Conservation (phyloP, 805 yeast genomes). For the Sugiyamaella marilandica region DNA sequence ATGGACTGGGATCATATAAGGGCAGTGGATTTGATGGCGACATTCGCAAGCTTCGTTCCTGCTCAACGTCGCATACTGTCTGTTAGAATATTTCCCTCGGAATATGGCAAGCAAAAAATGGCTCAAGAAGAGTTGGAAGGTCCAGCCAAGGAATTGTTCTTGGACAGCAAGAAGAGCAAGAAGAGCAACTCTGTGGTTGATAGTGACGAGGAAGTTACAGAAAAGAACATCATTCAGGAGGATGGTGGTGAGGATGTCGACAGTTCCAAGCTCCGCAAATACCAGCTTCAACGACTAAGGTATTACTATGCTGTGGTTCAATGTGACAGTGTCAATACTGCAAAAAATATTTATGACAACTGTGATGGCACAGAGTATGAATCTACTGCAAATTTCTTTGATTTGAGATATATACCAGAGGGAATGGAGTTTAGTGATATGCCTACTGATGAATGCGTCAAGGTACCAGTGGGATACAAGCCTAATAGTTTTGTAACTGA, state of each 20-base stretch:
- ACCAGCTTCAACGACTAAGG: slow-evolving; percentile 87
- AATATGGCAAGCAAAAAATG: slow-evolving; percentile 90
- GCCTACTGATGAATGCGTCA: slow-evolving; percentile 67
- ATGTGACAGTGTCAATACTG: slow-evolving; percentile 70
- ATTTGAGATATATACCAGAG: slow-evolving; percentile 87
- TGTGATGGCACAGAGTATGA: slow-evolving; percentile 97
- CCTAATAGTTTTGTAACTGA: slow-evolving; percentile 86
- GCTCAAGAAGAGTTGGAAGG: slow-evolving; percentile 86
- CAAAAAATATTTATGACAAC: slow-evolving; percentile 69
- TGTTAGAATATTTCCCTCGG: slow-evolving; percentile 67
- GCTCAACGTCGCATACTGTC: slow-evolving; percentile 60
- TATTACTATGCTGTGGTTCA: slow-evolving; percentile 88
- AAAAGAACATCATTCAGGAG: slow-evolving; percentile 71
- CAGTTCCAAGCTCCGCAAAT: slow-evolving; percentile 74
- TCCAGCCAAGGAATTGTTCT: slow-evolving; percentile 82
- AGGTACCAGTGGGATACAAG: slow-evolving; percentile 70
- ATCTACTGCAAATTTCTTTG: slow-evolving; percentile 91
- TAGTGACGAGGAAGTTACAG: slow-evolving; percentile 46
- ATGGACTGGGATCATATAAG: slow-evolving; percentile 96
- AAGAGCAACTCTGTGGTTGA: slow-evolving; percentile 25
- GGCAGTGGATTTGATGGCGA: slow-evolving; percentile 82
- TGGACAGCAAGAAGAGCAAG: slow-evolving; percentile 34
- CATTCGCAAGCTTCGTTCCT: slow-evolving; percentile 82
- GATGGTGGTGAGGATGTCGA: slow-evolving; percentile 85
- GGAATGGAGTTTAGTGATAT: slow-evolving; percentile 81